A percentile compares a stretch with the other conserved stretches of the same genome.
These are phyloP conservation scores for Gentiana straminea DNA, from an alignment of 257 asterid genomes.

Conservation along the genomic window DNA sequence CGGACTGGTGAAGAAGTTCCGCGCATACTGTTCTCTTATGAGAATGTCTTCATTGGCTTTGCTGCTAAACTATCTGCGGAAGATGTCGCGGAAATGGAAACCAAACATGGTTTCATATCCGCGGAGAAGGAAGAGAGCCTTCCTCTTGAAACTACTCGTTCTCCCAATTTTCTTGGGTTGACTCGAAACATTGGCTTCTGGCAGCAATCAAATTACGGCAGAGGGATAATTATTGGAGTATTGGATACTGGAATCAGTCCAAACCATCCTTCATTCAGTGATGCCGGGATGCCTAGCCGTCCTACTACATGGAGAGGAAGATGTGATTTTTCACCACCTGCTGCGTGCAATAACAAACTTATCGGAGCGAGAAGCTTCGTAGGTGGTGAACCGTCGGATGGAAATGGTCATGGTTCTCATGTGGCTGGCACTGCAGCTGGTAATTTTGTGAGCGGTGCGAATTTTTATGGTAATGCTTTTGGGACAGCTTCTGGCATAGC, in stretches of 20 bases:
- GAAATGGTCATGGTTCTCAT: slow-evolving; percentile 12
- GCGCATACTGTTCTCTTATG: slow-evolving; percentile 7
- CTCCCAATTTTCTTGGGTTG: slow-evolving; percentile 10
- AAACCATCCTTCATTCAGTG: slow-evolving; percentile 13
- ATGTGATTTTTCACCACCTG: slow-evolving; percentile 1
- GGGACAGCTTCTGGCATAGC: slow-evolving; percentile 13
- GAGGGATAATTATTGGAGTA: slow-evolving; percentile 4
- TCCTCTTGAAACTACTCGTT: slow-evolving; percentile 6
- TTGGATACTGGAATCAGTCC: slow-evolving; percentile 10
- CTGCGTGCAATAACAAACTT: slow-evolving; percentile 10
- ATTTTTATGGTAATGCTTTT: slow-evolving; percentile 11
- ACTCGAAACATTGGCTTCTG: slow-evolving; percentile 9
- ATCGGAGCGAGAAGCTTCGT: slow-evolving; percentile 7
- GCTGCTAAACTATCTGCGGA: slow-evolving; percentile 9
- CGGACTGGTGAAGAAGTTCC: neutral
- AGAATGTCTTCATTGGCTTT: slow-evolving; percentile 10
- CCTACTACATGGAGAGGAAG: slow-evolving; percentile 14
- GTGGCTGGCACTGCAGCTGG: slow-evolving; percentile 13
- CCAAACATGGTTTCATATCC: slow-evolving; percentile 10
- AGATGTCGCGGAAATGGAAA: slow-evolving; percentile 11
- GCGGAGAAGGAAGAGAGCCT: slow-evolving; percentile 3
- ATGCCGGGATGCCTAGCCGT: slow-evolving; percentile 7
- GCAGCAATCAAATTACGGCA: slow-evolving; percentile 7
- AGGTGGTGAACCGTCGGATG: neutral
- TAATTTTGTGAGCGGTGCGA: slow-evolving; percentile 10